phyloP scores from a whole-genome alignment of 2,329 filamentous ascomycete species.

The Fusarium ambrosium region DNA sequence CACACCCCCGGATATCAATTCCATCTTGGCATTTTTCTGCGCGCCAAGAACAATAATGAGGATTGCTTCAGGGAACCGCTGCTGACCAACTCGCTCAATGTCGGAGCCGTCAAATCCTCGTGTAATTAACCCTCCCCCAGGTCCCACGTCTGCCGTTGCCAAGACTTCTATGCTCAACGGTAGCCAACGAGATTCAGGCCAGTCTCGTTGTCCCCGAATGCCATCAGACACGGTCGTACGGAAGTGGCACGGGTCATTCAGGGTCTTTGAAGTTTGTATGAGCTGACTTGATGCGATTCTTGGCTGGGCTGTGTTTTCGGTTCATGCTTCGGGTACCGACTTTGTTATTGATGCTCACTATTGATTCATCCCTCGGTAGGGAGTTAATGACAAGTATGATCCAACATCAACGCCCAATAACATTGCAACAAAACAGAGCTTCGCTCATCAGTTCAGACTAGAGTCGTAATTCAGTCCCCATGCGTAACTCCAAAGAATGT shows the following conservation, averaged over 20 bases:
- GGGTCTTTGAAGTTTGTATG: background rate
- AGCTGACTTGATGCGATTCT: background rate
- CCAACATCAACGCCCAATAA: background rate
- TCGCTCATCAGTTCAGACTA: slow-evolving; percentile 2
- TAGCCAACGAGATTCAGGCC: background rate
- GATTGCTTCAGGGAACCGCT: background rate
- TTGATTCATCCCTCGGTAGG: background rate
- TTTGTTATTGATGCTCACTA: background rate
- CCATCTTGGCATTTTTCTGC: slow-evolving; percentile 23
- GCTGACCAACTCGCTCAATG: background rate
- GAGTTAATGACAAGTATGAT: background rate
- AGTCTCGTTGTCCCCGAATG: slow-evolving; percentile 1
- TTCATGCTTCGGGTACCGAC: background rate
- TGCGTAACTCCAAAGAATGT: slow-evolving; percentile 24
- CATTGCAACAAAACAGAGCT: background rate
- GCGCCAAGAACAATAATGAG: slow-evolving; percentile 29
- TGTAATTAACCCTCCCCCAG: background rate
- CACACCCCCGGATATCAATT: slow-evolving; percentile 31
- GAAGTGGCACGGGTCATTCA: background rate
- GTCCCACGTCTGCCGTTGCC: background rate
- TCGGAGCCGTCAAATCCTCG: background rate
- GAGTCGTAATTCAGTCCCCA: slow-evolving; percentile 34
- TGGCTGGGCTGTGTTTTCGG: background rate
- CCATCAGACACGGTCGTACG: slow-evolving; percentile 3
- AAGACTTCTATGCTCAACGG: background rate